Evolutionary conservation across 495 filamentous ascomycete genomes (phyloP), one percentile per base, ranked within the genome.

Genomic region (Aspergillus ostianus): DNA sequence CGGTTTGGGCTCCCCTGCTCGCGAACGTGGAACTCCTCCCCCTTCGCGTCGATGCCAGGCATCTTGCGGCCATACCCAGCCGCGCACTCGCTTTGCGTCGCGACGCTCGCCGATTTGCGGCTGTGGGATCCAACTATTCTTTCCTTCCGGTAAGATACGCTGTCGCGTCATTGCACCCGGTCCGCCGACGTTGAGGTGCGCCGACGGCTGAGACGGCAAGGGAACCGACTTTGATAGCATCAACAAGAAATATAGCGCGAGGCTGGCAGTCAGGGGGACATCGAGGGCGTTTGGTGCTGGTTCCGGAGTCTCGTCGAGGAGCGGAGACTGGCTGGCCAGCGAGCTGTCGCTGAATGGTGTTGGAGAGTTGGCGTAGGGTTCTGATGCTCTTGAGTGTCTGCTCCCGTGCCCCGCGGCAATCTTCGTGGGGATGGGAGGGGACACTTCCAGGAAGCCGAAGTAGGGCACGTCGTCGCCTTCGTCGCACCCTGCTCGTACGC

Each of bases 111-210:
- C 84, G 60, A 89, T 78, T 65, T 92, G 88, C 44, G 89, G 87
- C 77, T 87, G 87, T 10, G 91, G 91, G 69, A 97, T 94, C 92
- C 92, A 96, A 62, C 80, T 77, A 71, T 97, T 92, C 59, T 89
- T 84, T 1, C 81, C 73, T 15, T 77, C 80, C 0, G 83, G 70
- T 53, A 89, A 77, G 51, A 84, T 82, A 66, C 89, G 88, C 71
- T 89, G 83, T 36, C 92, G 72, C 3, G 88, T 92, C 18, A 90
- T 79, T 55, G 89, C 87, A 9, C 86, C 88, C 0, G 92, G 91
- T 7, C 88, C 89, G 7, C 92, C 92, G 61, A 95, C 88, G 64
- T 94, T 90, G 63, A 88, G 76, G 67, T 83, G 84, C 77, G 89
- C 93, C 32, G 83, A 76, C 12, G 82, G 80, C 61, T 92, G 87